Percentiles rank a stretch among this genome's conserved stretches.
Conservation (phyloP, 2,329 filamentous ascomycete genomes). For the Didymella segeticola region DNA sequence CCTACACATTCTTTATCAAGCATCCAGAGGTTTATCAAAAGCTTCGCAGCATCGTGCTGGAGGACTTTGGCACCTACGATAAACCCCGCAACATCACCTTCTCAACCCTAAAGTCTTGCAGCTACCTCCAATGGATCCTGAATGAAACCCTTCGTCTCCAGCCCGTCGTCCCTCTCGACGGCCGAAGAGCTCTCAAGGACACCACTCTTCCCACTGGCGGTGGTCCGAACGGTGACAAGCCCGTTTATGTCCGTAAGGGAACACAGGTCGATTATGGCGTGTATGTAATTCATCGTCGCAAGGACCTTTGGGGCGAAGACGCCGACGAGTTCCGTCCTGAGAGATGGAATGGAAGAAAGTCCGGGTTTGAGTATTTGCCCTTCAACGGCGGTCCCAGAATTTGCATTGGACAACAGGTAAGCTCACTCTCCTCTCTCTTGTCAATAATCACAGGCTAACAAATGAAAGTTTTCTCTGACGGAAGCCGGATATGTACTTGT, state of each 20-base stretch:
- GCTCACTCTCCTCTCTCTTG: not conserved
- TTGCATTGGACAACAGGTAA: constrained; percentile 38
- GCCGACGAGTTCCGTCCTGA: constrained; percentile 47
- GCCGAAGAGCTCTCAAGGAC: constrained; percentile 38
- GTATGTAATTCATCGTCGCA: constrained; percentile 44
- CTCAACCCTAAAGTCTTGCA: constrained; percentile 38
- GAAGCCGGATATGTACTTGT: constrained; percentile 40
- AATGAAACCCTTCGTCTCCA: constrained; percentile 47
- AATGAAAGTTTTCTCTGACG: constrained; percentile 35
- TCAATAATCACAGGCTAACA: not conserved
- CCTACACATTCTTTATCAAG: constrained; percentile 57
- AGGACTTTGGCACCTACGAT: constrained; percentile 52
- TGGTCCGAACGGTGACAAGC: constrained; percentile 42
- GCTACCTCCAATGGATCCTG: constrained; percentile 42
- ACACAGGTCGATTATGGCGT: constrained; percentile 35
- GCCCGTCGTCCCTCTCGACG: constrained; percentile 43
- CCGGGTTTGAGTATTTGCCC: constrained; percentile 43
- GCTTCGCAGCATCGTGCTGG: constrained; percentile 45
- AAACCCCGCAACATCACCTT: constrained; percentile 52
- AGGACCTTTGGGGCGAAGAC: constrained; percentile 48
- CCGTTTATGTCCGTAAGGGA: constrained; percentile 43
- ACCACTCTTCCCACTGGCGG: constrained; percentile 47
- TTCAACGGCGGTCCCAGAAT: constrained; percentile 45
- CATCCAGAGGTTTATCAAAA: constrained; percentile 45
- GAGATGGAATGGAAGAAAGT: constrained; percentile 43